Evolutionary conservation across 179 eudicot genomes (phyloP).

Genomic region (Beta lomatogona): DNA sequence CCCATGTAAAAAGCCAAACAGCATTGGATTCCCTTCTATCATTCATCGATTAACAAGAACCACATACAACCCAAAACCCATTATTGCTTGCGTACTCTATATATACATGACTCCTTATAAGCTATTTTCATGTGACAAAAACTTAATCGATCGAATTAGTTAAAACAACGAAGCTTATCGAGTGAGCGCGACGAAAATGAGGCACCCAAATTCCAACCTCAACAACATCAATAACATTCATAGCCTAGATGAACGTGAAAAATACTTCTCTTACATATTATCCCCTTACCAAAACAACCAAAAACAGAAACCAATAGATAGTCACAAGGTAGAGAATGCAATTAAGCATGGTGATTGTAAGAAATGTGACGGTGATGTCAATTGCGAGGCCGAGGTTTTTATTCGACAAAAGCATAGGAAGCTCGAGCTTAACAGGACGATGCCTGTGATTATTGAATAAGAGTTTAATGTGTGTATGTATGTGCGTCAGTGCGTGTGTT

Average conservation of each 20-base stretch:
- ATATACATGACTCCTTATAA: not conserved
- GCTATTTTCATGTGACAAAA: not conserved
- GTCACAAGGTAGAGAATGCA: slow-evolving; percentile 4
- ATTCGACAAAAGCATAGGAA: slow-evolving; percentile 28
- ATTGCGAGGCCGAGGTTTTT: slow-evolving; percentile 39
- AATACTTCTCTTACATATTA: slow-evolving; percentile 28
- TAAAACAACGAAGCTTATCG: not conserved
- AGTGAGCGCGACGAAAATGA: not conserved
- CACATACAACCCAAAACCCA: not conserved
- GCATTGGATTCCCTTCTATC: not conserved
- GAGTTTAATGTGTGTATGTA: not conserved
- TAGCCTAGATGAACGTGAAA: slow-evolving; percentile 32
- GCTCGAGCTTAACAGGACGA: slow-evolving; percentile 26
- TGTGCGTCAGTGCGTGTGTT: not conserved
- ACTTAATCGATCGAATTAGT: not conserved
- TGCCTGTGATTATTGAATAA: not conserved
- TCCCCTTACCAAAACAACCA: slow-evolving; percentile 17
- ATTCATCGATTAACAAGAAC: not conserved
- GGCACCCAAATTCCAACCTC: not conserved
- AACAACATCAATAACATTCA: not conserved
- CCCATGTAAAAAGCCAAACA: not conserved
- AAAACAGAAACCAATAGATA: not conserved
- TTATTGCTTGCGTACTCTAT: not conserved
- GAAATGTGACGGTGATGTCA: slow-evolving; percentile 26
- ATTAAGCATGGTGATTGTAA: slow-evolving; percentile 10